Percentiles rank a stretch among this genome's conserved stretches.
phyloP scores from a whole-genome alignment of 2,329 filamentous ascomycete species.

The Ceratocystis cubensis region DNA sequence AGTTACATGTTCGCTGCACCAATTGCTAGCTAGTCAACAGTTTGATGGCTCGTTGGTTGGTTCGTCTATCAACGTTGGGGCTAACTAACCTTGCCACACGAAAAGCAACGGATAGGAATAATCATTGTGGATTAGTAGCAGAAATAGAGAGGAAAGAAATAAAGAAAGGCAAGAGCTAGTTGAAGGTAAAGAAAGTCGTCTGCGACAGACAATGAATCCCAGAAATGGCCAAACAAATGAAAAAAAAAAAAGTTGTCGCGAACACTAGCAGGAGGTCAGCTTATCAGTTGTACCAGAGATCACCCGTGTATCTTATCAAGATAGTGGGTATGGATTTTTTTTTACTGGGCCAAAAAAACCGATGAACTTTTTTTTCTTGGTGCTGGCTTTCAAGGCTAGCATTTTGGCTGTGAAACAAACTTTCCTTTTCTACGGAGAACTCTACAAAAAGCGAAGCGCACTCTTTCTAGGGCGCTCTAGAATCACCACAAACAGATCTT shows the following conservation, averaged over 20 bases:
- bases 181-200: background rate
- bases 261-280: background rate
- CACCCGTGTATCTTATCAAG: slow-evolving; percentile 20
- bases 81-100: slow-evolving; percentile 78
- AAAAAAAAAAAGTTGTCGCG: slow-evolving; percentile 20
- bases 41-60: background rate
- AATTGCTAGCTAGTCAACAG: background rate
- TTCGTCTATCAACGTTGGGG: background rate
- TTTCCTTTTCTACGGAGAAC: background rate
- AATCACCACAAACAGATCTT: background rate
- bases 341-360: slow-evolving; percentile 16
- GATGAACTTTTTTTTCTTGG: slow-evolving; percentile 18
- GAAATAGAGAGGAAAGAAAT: background rate
- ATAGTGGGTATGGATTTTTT: slow-evolving; percentile 21
- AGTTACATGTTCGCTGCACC: slow-evolving; percentile 22
- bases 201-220: too few relatives aligned
- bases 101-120: slow-evolving; percentile 96
- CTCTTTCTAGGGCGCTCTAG: background rate
- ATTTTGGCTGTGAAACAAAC: slow-evolving; percentile 9
- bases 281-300: slow-evolving; percentile 17
- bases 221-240: background rate
- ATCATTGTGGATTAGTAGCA: slow-evolving; percentile 57
- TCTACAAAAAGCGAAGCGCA: background rate
- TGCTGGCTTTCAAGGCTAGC: slow-evolving; percentile 1
- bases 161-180: background rate